Evolutionary conservation across 768 basidiomycete genomes (phyloP), one percentile per base, ranked within the genome.

Genomic region (Mycena sanguinolenta): DNA sequence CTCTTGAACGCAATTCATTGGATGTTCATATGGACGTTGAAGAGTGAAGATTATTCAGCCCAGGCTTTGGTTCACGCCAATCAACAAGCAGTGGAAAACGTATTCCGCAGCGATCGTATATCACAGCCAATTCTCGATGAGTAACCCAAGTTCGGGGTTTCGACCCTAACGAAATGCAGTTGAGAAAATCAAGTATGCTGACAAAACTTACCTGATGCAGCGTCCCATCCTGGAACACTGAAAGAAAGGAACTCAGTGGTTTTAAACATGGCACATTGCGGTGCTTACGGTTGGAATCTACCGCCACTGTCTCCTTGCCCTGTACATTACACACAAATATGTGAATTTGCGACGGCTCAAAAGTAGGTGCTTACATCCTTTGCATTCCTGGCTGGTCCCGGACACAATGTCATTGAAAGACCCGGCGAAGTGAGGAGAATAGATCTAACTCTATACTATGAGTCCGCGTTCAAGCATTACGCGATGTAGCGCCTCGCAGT

Each of bases 361-460:
- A 25, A 16, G 54, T 16, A 4, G 12, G 17, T 58, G 74, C 78
- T 74, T 69, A 81, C 79, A 74, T 59, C 79, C 85, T 72, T 82
- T 83, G 65, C 86, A 88, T 4, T 87, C 87, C 64, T 82, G 80
- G 72, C 82, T 88, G 1, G 80, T 82, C 19, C 84, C 84, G 19
- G 76, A 80, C 8, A 80, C 82, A 49, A 88, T 82, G 58, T 84
- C 83, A 57, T 84, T 81, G 69, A 85, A 87, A 2, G 80, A 81
- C 25, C 69, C 65, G 1, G 75, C 73, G 67, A 84, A 85, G 8
- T 52, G 66, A 32, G 76, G 53, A 14, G 82, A 79, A 65, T 82
- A 78, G 0, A 80, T 78, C 75, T 80, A 38, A 4, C 39, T 8
- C 30, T n/a, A n/a, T n/a, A 21, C 1, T n/a, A 13, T 14, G 55